Evolutionary conservation across 257 asterid species (phyloP).

Genomic region (Nicotiana obtusifolia): DNA sequence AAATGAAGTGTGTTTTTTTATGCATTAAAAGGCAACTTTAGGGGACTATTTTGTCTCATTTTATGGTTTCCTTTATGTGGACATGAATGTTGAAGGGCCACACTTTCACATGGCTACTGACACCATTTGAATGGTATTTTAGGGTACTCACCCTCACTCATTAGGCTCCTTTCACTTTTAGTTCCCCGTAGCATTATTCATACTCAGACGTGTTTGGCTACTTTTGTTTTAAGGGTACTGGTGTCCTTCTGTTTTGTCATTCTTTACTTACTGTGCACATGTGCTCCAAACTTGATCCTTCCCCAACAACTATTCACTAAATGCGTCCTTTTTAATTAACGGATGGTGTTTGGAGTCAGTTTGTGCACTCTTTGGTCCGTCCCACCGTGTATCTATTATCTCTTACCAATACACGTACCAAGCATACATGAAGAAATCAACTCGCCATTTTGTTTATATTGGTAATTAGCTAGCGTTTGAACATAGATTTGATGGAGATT

Average conservation of each 20-base stretch:
- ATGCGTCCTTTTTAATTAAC: neutral
- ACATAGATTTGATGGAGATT: too few species aligned
- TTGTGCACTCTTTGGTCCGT: too few species aligned
- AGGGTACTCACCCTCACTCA: constrained; percentile 13
- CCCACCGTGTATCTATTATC: too few species aligned
- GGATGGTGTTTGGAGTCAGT: too few species aligned
- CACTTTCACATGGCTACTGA: constrained; percentile 33
- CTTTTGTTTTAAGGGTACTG: constrained; percentile 29
- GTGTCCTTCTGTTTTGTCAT: constrained; percentile 18
- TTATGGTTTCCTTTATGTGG: constrained; percentile 41
- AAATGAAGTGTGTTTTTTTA: constrained; percentile 21
- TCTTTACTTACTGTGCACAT: neutral
- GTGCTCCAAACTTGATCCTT: neutral
- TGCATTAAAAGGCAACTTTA: constrained; percentile 33
- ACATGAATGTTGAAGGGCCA: constrained; percentile 28
- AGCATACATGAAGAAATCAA: too few species aligned
- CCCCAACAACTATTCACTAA: neutral
- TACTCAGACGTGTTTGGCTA: constrained; percentile 26
- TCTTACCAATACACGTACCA: too few species aligned
- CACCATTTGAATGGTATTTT: constrained; percentile 25
- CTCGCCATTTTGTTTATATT: too few species aligned
- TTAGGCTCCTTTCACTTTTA: constrained; percentile 24
- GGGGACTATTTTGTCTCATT: constrained; percentile 36
- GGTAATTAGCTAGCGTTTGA: too few species aligned
- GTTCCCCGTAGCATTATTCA: constrained; percentile 16